A percentile compares a stretch with the other conserved stretches of the same genome.
Conservation (phyloP, 2,329 filamentous ascomycete species). For the Trichophyton verrucosum region DNA sequence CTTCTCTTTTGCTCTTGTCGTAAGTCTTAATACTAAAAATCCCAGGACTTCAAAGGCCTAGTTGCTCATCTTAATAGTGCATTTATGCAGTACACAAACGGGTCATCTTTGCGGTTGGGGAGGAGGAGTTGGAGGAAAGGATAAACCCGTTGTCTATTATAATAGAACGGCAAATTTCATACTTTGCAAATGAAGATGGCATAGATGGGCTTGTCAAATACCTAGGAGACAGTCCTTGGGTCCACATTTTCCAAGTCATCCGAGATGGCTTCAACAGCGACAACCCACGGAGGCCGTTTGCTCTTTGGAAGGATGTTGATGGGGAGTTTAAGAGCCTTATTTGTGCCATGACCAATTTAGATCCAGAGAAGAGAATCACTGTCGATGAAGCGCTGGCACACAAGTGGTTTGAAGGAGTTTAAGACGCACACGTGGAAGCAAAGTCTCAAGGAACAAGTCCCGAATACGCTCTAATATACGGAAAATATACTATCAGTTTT, state of each 20-base stretch:
- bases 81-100: conserved; percentile 34
- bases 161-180: conserved; percentile 37
- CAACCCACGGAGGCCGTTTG: conserved; percentile 34
- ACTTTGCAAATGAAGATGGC: conserved; percentile 34
- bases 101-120: conserved; percentile 30
- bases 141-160: conserved; percentile 30
- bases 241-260: conserved; percentile 27
- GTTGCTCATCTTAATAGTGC: conserved; percentile 19
- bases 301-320: conserved; percentile 28
- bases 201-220: conserved; percentile 32
- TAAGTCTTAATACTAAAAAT: conserved; percentile 5
- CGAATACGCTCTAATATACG: too few relatives aligned
- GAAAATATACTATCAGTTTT: too few relatives aligned
- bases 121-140: conserved; percentile 22
- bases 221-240: conserved; percentile 31
- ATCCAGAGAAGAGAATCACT: conserved; percentile 23
- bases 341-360: conserved; percentile 22
- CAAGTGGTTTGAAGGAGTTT: conserved; percentile 18
- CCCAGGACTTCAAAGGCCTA: background rate
- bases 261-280: conserved; percentile 30
- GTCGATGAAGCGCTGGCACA: conserved; percentile 24
- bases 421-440: background rate
- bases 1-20: conserved; percentile 11
- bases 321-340: conserved; percentile 22
- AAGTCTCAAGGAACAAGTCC: too few relatives aligned